Evolutionary conservation across 2,329 filamentous ascomycete species (phyloP).

Genomic region (Chrysoporthe deuterocubensis): DNA sequence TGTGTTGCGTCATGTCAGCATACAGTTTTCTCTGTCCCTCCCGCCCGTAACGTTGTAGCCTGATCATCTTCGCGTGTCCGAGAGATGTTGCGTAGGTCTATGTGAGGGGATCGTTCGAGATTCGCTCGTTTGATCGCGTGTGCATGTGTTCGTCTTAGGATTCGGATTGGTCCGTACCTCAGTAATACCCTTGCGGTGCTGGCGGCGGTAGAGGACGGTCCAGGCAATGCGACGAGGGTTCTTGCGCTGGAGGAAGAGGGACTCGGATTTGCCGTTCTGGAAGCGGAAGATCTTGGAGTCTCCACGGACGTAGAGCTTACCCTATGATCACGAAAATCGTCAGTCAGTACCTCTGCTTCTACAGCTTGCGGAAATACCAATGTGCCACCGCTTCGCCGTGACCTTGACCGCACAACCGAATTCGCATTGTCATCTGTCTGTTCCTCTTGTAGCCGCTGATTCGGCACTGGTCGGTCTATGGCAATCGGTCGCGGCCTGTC

Average conservation of each 20-base stretch:
- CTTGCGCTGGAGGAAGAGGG: conserved; percentile 99
- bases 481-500: conserved; percentile 5
- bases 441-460: conserved; percentile 19
- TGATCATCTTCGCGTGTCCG: conserved; percentile 6
- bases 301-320: conserved; percentile 99
- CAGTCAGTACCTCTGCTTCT: conserved; percentile 37
- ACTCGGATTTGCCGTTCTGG: conserved; percentile 99
- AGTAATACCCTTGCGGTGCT: conserved; percentile 99
- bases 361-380: neutral
- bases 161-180: conserved; percentile 72
- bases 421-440: neutral
- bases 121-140: neutral
- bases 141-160: conserved; percentile 20
- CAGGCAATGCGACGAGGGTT: conserved; percentile 99
- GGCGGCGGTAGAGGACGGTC: conserved; percentile 97
- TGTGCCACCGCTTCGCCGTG: neutral
- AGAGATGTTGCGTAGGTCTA: conserved; percentile 3
- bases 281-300: conserved; percentile 99
- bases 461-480: neutral
- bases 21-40: conserved; percentile 14
- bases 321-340: conserved; percentile 59
- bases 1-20: conserved; percentile 47
- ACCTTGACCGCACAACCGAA: neutral
- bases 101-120: conserved; percentile 10
- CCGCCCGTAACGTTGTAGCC: neutral